Base-by-base conservation (phyloP, 345 rosid genomes). In the Lenwebbia sp. region DNA sequence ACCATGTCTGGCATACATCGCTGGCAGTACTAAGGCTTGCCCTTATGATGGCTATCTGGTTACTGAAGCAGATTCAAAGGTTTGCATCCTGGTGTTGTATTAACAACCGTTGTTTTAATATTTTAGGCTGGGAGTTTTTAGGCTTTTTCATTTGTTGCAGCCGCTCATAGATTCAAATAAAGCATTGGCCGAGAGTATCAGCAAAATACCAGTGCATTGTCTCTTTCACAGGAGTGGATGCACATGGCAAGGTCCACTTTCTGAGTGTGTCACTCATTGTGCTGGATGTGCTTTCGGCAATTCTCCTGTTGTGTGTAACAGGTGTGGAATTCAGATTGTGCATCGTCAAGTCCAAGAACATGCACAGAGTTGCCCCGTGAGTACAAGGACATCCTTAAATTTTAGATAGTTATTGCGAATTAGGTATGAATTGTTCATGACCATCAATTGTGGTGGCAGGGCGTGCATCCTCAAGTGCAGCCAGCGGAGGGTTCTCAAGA, bases 31-130 rank as follows among this genome's bases (percentile, higher is more conserved):
- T 2, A 93, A 85, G 84, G 95, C 94, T 78, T 96, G 99, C 58
- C 99, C 98, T 62, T 94, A 93, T 84, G 99, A 96, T 87, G 96
- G 96, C 56, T 95, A 90, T 86, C 88, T 96, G 49, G 99, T 96
- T 84, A 95, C 95, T 7, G 96, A 96, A 90, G 90, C 96, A 5
- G 95, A 96, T 95, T 91, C 99, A 58, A 93, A 95, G 96, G 99
- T 93, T 86, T 17, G 86, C 21, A 49, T 78, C 81, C 81, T 70
- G 81, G 81, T 37, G 81, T 70, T 70, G 78, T 11, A 5, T 33
- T 19, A 37, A 70, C 26, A 70, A 37, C 13, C 13, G 6, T 70
- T 70, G 81, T 70, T 19, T 65, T 70, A 37, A 33, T 70, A 10
- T 70, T 70, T 50, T n/a, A 33, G 40, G 5, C 30, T 56, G 60